These are phyloP conservation scores for Calamus simplicifolius DNA, from an alignment of 176 grass and related monocot genomes.

Conservation along the genomic window DNA sequence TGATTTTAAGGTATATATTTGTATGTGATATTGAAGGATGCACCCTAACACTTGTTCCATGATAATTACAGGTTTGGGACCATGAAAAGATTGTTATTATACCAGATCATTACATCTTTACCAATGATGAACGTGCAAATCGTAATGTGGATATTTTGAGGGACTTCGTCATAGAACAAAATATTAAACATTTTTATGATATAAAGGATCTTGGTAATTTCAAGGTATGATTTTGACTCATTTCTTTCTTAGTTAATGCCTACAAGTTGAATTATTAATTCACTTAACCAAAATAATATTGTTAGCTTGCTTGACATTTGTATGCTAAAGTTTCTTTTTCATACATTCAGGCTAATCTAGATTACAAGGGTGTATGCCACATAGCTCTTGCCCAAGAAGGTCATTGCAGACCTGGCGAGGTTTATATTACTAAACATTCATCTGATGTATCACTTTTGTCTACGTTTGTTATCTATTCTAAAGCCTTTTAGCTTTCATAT, in stretches of 20 bases:
- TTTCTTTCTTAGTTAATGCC: too few relatives aligned
- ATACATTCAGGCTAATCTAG: constrained; percentile 70
- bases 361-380: constrained; percentile 97
- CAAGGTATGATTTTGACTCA: constrained; percentile 27
- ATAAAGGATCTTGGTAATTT: constrained; percentile 84
- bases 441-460: too few relatives aligned
- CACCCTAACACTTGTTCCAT: not conserved
- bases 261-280: too few relatives aligned
- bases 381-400: constrained; percentile 93
- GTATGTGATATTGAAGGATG: too few relatives aligned
- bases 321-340: constrained; percentile 4
- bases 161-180: constrained; percentile 69
- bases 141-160: constrained; percentile 88
- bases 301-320: not conserved
- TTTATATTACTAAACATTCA: constrained; percentile 4
- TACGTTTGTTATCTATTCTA: not conserved
- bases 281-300: too few relatives aligned
- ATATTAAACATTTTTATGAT: constrained; percentile 93
- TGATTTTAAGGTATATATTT: too few relatives aligned
- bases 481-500: constrained; percentile 4
- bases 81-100: constrained; percentile 89
- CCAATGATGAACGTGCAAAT: constrained; percentile 73
- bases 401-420: constrained; percentile 93
- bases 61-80: constrained; percentile 58
- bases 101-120: constrained; percentile 97